phyloP scores from a whole-genome alignment of 2,329 filamentous ascomycete genomes.

The Xylariaceae sp. region DNA sequence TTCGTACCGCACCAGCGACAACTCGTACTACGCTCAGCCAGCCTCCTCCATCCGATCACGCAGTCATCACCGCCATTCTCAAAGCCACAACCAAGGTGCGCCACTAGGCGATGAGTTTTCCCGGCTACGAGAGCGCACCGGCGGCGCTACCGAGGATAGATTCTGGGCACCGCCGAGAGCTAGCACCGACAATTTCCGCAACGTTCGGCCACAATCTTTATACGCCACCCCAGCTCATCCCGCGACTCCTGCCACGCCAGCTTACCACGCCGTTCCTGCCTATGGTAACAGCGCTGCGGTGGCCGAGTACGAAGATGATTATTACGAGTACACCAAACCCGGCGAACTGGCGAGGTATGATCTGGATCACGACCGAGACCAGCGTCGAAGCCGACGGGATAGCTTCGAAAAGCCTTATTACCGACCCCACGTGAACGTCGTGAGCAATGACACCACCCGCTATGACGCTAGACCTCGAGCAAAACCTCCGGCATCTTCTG shows the following conservation, averaged over 20 bases:
- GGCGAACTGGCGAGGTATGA: conserved; percentile 60
- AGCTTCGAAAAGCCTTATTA: conserved; percentile 54
- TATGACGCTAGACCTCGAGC: conserved; percentile 42
- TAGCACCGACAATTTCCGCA: conserved; percentile 44
- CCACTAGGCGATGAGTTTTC: conserved; percentile 50
- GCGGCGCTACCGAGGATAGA: conserved; percentile 37
- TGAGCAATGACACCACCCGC: conserved; percentile 45
- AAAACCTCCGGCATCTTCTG: conserved; percentile 66
- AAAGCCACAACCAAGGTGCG: conserved; percentile 41
- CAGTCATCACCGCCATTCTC: conserved; percentile 39
- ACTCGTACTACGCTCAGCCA: conserved; percentile 54
- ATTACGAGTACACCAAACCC: conserved; percentile 62
- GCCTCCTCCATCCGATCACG: conserved; percentile 53
- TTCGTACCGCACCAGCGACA: conserved; percentile 50
- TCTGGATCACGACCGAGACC: conserved; percentile 46
- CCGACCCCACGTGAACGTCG: conserved; percentile 49
- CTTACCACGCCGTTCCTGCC: conserved; percentile 7
- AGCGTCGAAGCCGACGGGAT: conserved; percentile 43
- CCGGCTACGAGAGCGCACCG: conserved; percentile 45
- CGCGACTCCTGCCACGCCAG: conserved; percentile 24
- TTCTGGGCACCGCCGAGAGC: conserved; percentile 33
- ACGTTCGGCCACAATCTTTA: conserved; percentile 45
- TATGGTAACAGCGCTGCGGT: conserved; percentile 31
- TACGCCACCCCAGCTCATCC: conserved; percentile 38
- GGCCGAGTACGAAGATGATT: conserved; percentile 54